A percentile compares a stretch with the other conserved stretches of the same genome.
phyloP scores from a whole-genome alignment of 108 stramenopile genomes.

The Poteriospumella lacustris region DNA sequence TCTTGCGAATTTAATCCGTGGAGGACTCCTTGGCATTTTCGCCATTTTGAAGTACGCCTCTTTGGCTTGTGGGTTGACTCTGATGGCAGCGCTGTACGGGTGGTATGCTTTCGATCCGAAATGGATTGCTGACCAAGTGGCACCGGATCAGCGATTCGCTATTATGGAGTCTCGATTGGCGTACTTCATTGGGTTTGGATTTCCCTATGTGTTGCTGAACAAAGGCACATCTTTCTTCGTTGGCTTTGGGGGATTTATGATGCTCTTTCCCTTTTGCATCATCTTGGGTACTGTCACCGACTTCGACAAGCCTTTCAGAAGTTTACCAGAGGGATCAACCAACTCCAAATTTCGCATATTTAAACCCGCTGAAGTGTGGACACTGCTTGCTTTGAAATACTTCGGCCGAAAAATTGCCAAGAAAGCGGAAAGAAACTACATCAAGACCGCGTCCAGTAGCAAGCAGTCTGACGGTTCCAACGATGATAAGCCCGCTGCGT shows the following conservation, averaged over 20 bases:
- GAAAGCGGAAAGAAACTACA: not conserved
- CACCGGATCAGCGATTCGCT: not conserved
- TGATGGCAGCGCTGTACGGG: not conserved
- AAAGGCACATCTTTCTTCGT: not conserved
- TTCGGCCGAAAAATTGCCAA: not conserved
- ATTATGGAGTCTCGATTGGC: not conserved
- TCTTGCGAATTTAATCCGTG: not conserved
- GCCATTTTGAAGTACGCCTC: no score
- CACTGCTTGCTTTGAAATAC: not conserved
- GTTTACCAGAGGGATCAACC: not conserved
- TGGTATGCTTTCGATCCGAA: conserved; percentile 3
- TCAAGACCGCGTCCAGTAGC: no score
- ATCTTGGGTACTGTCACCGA: not conserved
- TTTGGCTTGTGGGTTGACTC: no score
- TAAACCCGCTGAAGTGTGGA: not conserved
- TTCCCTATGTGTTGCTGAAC: not conserved
- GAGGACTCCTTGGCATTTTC: not conserved
- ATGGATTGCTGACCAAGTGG: not conserved
- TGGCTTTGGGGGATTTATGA: not conserved
- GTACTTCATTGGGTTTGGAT: conserved; percentile 10
- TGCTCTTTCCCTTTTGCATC: not conserved
- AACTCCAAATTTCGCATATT: not conserved
- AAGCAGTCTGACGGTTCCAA: no score
- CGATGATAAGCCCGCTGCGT: no score
- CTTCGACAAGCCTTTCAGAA: not conserved